Evolutionary conservation across 139 green algal genomes (phyloP), one percentile per base, ranked within the genome.

Genomic region (Raphidocelis subcapitata): DNA sequence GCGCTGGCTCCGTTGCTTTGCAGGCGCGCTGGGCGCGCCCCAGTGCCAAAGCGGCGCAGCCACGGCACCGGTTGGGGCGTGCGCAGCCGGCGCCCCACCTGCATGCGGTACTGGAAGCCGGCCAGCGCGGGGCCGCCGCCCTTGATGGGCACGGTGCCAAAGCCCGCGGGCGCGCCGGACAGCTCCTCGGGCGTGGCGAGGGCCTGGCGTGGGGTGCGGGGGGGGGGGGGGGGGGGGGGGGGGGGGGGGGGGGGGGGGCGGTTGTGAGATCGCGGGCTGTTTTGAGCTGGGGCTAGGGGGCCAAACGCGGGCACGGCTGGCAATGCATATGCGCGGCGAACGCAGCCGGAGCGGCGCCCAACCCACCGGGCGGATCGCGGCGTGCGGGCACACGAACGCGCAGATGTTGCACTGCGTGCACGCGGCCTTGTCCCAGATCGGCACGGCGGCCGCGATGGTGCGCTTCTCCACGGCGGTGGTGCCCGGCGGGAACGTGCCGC

Each of bases 401-500:
- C 84, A 89, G 49, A 87, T 82, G 79, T 89, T 89, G 76, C 84
- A 89, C 79, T 89, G 84, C 28, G 79, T 87, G 81, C 84, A 89
- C 36, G 74, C 78, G 67, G 74, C 65, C 5, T 44, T 21, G 57
- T 86, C 69, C 84, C 84, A 89, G 5, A 61, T 52, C 4, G 84
- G 84, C 51, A 89, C 74, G 18, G 55, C 35, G 46, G 60, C 52
- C 5, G 84, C 84, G 57, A 89, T 87, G 63, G 67, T 75, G 46
- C 83, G 73, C 76, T 82, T 76, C 69, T 88, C 83, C 3, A 88
- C 73, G 33, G 69, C 70, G 3, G 83, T 81, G 35, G 83, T 86
- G 77, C 80, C 83, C 12, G 77, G 77, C 20, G 81, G 83, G 62
- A 85, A 69, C 33, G 85, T 81, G 57, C 83, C 80, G 33, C 77